Evolutionary conservation across 192 early-diverging fungal genomes (phyloP).

Genomic region (Mortierella antarctica): DNA sequence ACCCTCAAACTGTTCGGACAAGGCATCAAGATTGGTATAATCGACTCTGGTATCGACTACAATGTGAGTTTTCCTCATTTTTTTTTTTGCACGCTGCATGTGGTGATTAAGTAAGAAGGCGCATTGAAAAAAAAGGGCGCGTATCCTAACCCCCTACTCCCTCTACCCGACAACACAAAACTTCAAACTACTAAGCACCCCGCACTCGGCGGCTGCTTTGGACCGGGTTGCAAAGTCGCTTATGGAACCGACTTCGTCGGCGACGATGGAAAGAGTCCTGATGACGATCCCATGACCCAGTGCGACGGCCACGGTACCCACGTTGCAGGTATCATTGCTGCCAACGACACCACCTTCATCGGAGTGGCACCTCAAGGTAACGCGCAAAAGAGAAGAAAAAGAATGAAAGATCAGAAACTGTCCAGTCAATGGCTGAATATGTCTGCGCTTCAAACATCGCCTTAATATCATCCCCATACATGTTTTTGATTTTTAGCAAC

Average conservation of each 20-base stretch:
- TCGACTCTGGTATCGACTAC: conserved; percentile 68
- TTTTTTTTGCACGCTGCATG: neutral
- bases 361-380: conserved; percentile 87
- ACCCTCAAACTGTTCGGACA: conserved; percentile 49
- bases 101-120: neutral
- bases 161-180: neutral
- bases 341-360: conserved; percentile 68
- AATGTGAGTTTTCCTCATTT: conserved; percentile 4
- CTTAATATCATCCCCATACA: too few relatives aligned
- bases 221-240: conserved; percentile 69
- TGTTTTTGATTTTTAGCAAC: conserved; percentile 50
- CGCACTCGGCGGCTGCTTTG: conserved; percentile 74
- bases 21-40: conserved; percentile 65
- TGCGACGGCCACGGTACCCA: conserved; percentile 74
- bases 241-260: conserved; percentile 74
- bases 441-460: neutral
- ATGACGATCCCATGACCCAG: conserved; percentile 65
- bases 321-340: conserved; percentile 79
- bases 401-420: neutral
- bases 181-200: conserved; percentile 57
- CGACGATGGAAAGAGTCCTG: conserved; percentile 59
- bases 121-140: neutral
- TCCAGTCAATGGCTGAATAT: neutral
- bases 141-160: neutral
- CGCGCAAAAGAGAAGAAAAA: neutral